These are phyloP conservation scores for Coniochaeta ligniaria DNA, from an alignment of 2,329 filamentous ascomycete species.

Conservation along the genomic window DNA sequence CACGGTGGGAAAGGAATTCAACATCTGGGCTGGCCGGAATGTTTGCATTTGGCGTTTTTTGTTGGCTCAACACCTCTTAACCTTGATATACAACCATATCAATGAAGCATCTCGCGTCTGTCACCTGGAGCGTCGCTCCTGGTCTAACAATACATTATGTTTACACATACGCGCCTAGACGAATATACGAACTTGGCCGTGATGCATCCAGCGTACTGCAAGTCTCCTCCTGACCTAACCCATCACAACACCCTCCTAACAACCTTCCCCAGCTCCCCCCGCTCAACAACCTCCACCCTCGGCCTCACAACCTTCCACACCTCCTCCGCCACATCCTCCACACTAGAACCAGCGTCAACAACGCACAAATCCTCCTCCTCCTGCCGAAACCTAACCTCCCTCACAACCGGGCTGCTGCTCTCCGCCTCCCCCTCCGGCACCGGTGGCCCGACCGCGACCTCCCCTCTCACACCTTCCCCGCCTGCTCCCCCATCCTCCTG, in stretches of 20 bases:
- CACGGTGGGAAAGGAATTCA: not conserved
- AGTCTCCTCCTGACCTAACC: too few species aligned
- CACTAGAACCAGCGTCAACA: constrained; percentile 43
- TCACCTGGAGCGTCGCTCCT: too few species aligned
- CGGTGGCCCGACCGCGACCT: constrained; percentile 10
- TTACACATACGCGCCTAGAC: not conserved
- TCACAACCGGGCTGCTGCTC: constrained; percentile 4
- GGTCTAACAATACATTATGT: not conserved
- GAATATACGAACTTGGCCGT: too few species aligned
- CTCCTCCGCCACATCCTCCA: constrained; percentile 49
- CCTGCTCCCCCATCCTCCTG: constrained; percentile 8
- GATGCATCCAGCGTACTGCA: too few species aligned
- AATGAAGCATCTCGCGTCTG: not conserved
- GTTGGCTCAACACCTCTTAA: not conserved
- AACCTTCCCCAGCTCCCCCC: constrained; percentile 36
- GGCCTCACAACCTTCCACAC: constrained; percentile 45
- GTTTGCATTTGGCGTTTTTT: not conserved
- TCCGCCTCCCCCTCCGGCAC: constrained; percentile 10
- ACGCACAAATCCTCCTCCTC: constrained; percentile 47
- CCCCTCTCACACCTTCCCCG: constrained; percentile 9
- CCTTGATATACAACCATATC: not conserved
- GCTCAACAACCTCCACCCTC: constrained; percentile 41
- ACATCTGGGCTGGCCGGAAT: constrained; percentile 1
- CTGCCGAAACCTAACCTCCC: constrained; percentile 32
- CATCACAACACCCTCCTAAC: constrained; percentile 35